Evolutionary conservation across 331 rosid species (phyloP).

Genomic region (Arachis monticola): DNA sequence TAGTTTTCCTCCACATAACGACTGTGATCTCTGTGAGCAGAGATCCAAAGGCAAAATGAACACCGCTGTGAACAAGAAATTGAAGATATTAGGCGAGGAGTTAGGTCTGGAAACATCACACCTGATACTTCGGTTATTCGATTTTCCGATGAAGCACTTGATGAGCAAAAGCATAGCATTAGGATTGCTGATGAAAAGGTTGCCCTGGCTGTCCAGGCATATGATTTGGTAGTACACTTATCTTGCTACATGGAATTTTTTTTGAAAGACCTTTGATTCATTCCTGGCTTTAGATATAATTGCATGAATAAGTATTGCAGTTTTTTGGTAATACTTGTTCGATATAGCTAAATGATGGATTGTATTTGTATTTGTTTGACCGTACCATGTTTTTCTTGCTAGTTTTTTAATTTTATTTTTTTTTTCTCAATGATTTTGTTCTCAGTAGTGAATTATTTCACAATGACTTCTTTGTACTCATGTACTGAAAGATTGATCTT

Average conservation of each 20-base stretch:
- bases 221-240: constrained; percentile 77
- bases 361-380: constrained; percentile 11
- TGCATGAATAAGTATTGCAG: constrained; percentile 4
- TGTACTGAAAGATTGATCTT: too few relatives aligned
- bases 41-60: constrained; percentile 81
- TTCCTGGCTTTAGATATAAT: constrained; percentile 12
- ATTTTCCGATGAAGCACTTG: constrained; percentile 95
- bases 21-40: constrained; percentile 53
- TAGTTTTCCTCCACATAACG: constrained; percentile 17
- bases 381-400: constrained; percentile 14
- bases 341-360: constrained; percentile 9
- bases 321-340: constrained; percentile 6
- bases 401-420: not conserved
- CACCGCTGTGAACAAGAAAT: constrained; percentile 89
- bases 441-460: not conserved
- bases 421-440: not conserved
- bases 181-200: constrained; percentile 95
- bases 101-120: constrained; percentile 75
- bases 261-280: not conserved
- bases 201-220: constrained; percentile 87
- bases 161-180: constrained; percentile 94
- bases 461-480: not conserved
- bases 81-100: constrained; percentile 75
- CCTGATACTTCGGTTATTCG: constrained; percentile 66
- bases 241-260: constrained; percentile 21